phyloP scores from a whole-genome alignment of 306 rosid species.

The Dryas drummondii region DNA sequence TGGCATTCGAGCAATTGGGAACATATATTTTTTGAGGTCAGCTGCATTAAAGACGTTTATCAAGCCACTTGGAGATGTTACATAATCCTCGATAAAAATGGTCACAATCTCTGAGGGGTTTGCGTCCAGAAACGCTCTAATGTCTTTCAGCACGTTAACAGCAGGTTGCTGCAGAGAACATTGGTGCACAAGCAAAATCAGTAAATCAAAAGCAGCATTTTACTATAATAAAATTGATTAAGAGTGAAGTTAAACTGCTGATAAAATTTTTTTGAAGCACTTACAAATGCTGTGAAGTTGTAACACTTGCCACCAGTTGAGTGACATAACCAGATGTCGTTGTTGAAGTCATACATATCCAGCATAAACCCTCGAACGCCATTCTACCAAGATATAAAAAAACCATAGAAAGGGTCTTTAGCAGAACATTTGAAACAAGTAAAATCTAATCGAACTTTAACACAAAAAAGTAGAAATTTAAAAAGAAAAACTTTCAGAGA shows the following conservation, averaged over 20 bases:
- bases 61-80: conserved; percentile 60
- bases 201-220: conserved; percentile 4
- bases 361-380: conserved; percentile 93
- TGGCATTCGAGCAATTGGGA: conserved; percentile 75
- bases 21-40: conserved; percentile 52
- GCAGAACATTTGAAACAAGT: not conserved
- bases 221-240: not conserved
- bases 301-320: conserved; percentile 58
- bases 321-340: conserved; percentile 86
- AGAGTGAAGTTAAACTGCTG: not conserved
- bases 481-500: not conserved
- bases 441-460: not conserved
- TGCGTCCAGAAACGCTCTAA: conserved; percentile 54
- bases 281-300: conserved; percentile 84
- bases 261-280: conserved; percentile 22
- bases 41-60: conserved; percentile 67
- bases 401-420: not conserved
- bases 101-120: conserved; percentile 84
- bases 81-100: conserved; percentile 90
- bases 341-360: conserved; percentile 82
- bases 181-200: conserved; percentile 12
- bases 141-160: conserved; percentile 55
- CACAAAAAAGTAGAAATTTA: not conserved
- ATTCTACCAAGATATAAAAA: conserved; percentile 40
- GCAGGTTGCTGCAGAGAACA: conserved; percentile 69